Percentiles rank a stretch among this genome's conserved stretches.
Evolutionary conservation across 306 rosid species (phyloP).

Genomic region (Macrotyloma uniflorum): DNA sequence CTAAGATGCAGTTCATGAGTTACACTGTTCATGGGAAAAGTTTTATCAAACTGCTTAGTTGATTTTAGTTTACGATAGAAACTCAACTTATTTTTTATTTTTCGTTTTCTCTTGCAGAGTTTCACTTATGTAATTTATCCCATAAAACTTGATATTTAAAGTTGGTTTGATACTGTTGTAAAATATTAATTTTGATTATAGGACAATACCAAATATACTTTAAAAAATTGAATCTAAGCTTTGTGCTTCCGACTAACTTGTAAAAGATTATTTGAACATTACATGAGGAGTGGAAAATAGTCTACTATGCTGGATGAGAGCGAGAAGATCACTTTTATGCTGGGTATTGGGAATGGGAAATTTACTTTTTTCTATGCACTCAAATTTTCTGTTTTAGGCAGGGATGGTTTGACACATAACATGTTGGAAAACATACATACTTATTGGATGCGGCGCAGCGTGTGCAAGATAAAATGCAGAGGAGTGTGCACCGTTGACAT

Average conservation of each 20-base stretch:
- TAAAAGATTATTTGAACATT: background rate
- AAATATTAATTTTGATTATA: background rate
- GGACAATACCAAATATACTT: background rate
- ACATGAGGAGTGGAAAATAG: background rate
- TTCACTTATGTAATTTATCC: background rate
- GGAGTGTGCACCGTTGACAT: conserved; percentile 79
- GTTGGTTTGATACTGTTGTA: background rate
- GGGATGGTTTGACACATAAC: conserved; percentile 94
- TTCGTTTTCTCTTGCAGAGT: background rate
- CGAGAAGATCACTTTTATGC: background rate
- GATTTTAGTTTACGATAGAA: background rate
- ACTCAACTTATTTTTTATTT: background rate
- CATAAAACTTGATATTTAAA: background rate
- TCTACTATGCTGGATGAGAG: background rate
- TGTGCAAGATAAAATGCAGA: conserved; percentile 85
- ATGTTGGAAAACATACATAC: conserved; percentile 93
- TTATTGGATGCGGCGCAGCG: conserved; percentile 76
- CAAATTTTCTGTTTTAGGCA: conserved; percentile 54
- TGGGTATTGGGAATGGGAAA: background rate
- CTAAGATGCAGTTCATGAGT: background rate
- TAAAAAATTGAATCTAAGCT: background rate
- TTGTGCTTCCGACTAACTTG: background rate
- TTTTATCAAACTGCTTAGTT: background rate
- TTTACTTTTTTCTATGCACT: conserved; percentile 1
- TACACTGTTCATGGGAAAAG: background rate